Evolutionary conservation across 2,329 filamentous ascomycete species (phyloP).

Genomic region (Fusarium fracticaudum): DNA sequence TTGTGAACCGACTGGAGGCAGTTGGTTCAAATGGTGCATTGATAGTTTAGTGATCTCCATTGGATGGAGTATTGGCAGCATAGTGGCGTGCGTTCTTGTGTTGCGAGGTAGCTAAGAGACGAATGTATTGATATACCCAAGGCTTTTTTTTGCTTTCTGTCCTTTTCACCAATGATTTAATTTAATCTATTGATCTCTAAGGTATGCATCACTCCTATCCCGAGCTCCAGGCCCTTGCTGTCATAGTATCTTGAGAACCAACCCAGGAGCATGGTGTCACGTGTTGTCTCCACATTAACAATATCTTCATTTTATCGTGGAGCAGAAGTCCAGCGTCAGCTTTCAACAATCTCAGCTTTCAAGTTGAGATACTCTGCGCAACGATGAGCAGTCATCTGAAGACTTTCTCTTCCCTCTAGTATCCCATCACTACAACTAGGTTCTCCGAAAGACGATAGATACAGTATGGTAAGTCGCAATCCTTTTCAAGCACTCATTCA

Average conservation of each 20-base stretch:
- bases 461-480: conserved; percentile 24
- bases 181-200: neutral
- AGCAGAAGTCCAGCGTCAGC: neutral
- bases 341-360: neutral
- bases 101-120: conserved; percentile 29
- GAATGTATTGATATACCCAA: conserved; percentile 41
- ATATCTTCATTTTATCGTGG: conserved; percentile 14
- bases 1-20: conserved; percentile 79
- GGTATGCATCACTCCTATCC: neutral
- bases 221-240: neutral
- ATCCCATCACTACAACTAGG: neutral
- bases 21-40: conserved; percentile 61
- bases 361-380: neutral
- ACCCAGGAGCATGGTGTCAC: conserved; percentile 4
- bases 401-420: neutral
- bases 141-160: neutral
- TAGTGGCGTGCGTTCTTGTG: conserved; percentile 24
- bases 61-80: conserved; percentile 29
- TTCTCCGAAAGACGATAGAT: neutral
- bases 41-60: conserved; percentile 46
- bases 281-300: conserved; percentile 18
- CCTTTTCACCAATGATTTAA: too few relatives aligned
- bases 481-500: neutral
- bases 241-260: neutral
- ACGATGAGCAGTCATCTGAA: neutral